Conservation (phyloP, 192 early-diverging fungal species). For the Backusella liffmaniae region DNA sequence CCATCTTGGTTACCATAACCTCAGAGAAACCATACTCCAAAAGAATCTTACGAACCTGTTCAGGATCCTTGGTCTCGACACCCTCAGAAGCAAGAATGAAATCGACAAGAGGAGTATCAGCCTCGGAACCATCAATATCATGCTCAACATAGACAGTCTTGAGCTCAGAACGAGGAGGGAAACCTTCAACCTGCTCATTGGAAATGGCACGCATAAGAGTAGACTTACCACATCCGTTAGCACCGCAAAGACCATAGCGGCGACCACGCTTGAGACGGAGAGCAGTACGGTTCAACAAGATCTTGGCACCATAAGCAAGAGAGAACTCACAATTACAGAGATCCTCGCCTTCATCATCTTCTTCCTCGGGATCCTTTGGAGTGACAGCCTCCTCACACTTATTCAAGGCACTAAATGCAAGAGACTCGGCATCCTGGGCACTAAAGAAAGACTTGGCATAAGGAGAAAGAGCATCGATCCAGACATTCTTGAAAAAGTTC, state of each 20-base stretch:
- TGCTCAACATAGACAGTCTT: constrained; percentile 82
- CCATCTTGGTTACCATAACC: constrained; percentile 54
- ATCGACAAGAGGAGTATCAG: constrained; percentile 67
- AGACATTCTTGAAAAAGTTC: constrained; percentile 65
- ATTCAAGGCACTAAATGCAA: constrained; percentile 48
- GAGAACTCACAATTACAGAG: constrained; percentile 80
- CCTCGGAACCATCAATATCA: constrained; percentile 70
- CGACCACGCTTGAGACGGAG: constrained; percentile 70
- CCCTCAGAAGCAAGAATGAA: constrained; percentile 61
- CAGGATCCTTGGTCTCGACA: constrained; percentile 55
- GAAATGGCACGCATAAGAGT: constrained; percentile 87
- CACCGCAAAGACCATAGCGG: constrained; percentile 80
- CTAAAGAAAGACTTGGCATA: constrained; percentile 58
- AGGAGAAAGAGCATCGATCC: constrained; percentile 60
- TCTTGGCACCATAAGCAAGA: constrained; percentile 83
- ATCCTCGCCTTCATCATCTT: constrained; percentile 55
- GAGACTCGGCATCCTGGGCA: constrained; percentile 48
- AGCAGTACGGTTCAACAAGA: constrained; percentile 69
- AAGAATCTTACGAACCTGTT: constrained; percentile 49
- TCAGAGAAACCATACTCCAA: constrained; percentile 69
- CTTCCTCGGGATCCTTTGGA: constrained; percentile 36
- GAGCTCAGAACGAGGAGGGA: constrained; percentile 73
- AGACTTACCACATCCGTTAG: constrained; percentile 85
- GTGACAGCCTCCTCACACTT: constrained; percentile 47
- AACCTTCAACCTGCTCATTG: constrained; percentile 78